These are phyloP conservation scores for Pezicula radicicola DNA, from an alignment of 2,329 filamentous ascomycete species.

Conservation along the genomic window DNA sequence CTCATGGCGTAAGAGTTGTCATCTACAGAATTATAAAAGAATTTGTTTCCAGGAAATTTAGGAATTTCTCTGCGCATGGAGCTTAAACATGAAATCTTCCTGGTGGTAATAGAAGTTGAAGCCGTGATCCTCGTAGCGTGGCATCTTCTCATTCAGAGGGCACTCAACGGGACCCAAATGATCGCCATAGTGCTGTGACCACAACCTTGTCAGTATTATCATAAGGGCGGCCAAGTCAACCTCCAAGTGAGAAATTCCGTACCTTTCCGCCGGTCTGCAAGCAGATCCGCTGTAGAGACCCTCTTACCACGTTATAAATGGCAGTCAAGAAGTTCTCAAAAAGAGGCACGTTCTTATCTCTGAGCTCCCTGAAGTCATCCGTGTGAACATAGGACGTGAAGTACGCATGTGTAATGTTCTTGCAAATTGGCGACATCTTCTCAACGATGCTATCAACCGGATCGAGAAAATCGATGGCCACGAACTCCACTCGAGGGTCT, in stretches of 20 bases:
- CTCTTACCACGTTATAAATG: conserved; percentile 18
- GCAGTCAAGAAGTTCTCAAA: conserved; percentile 31
- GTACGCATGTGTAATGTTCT: conserved; percentile 29
- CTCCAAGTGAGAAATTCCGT: not conserved
- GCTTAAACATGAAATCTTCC: conserved; percentile 36
- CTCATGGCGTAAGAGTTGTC: conserved; percentile 29
- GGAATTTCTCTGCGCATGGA: conserved; percentile 27
- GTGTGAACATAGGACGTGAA: conserved; percentile 31
- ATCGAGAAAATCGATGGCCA: conserved; percentile 28
- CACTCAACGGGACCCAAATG: conserved; percentile 45
- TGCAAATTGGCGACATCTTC: conserved; percentile 17
- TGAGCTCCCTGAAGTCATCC: conserved; percentile 25
- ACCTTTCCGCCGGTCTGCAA: conserved; percentile 9
- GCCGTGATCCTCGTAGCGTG: conserved; percentile 36
- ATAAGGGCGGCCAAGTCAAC: not conserved
- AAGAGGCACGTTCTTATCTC: conserved; percentile 23
- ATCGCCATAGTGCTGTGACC: conserved; percentile 50
- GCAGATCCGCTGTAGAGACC: conserved; percentile 19
- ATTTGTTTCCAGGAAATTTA: conserved; percentile 30
- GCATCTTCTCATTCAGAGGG: conserved; percentile 46
- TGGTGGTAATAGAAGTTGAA: conserved; percentile 51
- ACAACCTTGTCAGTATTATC: not conserved
- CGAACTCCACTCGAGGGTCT: conserved; percentile 28
- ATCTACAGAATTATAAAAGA: conserved; percentile 31
- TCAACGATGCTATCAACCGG: conserved; percentile 13